phyloP scores from a whole-genome alignment of 192 early-diverging fungal genomes.

The Radiomyces spectabilis region DNA sequence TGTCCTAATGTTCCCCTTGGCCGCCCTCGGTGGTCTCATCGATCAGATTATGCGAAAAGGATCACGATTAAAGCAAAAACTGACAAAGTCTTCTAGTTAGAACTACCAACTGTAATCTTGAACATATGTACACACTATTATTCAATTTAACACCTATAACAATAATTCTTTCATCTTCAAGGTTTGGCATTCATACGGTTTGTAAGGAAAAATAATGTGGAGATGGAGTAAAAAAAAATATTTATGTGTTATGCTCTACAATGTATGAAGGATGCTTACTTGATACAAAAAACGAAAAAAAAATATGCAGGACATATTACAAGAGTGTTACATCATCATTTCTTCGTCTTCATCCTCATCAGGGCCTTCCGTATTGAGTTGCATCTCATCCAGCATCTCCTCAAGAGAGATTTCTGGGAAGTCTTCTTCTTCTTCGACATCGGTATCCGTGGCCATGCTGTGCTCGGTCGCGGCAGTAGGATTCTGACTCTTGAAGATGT shows the following conservation, averaged over 20 bases:
- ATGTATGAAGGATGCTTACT: too few species aligned
- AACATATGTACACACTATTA: not conserved
- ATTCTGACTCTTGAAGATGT: constrained; percentile 76
- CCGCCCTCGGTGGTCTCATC: constrained; percentile 19
- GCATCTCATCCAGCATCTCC: constrained; percentile 91
- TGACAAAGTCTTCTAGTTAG: too few species aligned
- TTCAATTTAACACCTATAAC: not conserved
- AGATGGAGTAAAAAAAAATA: too few species aligned
- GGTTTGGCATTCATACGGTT: too few species aligned
- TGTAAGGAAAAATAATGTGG: too few species aligned
- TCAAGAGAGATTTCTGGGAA: constrained; percentile 91
- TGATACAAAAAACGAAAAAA: too few species aligned
- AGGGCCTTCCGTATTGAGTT: constrained; percentile 56
- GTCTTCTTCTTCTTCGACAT: constrained; percentile 76
- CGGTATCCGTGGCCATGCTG: constrained; percentile 37
- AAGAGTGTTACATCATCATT: constrained; percentile 26
- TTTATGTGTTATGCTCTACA: too few species aligned
- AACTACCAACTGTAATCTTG: too few species aligned
- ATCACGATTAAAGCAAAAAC: too few species aligned
- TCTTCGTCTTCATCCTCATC: constrained; percentile 29
- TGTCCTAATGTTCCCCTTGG: constrained; percentile 12
- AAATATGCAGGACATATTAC: too few species aligned
- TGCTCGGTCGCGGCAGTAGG: constrained; percentile 17
- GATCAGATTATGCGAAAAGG: constrained; percentile 19
- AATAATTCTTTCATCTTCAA: not conserved